Evolutionary conservation across 192 early-diverging fungal species (phyloP), one percentile per base, ranked within the genome.

Genomic region (Spizellomyces sp.): DNA sequence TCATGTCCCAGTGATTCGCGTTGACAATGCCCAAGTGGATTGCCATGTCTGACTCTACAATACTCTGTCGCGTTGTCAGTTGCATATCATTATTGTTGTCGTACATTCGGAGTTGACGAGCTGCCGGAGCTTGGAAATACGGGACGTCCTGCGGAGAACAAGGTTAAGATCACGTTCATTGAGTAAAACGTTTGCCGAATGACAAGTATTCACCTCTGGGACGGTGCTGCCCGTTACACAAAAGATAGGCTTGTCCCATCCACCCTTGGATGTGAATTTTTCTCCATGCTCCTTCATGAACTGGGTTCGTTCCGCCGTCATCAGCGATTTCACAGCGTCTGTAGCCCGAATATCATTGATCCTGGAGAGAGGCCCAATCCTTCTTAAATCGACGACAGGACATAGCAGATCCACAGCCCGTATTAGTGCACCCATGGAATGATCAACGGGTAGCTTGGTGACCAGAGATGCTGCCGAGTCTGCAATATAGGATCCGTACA

Each of bases 1-100:
- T 41, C 59, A 61, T 61, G 59, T 61, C 59, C 59, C 59, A 61
- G 59, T 61, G 59, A 41, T 61, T 61, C 5, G 59, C 59, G 36
- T 61, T 61, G 15, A 61, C 59, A 14, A 61, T 42, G 17, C 17
- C 59, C 15, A 61, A 41, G 42, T 61, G 59, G 36, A 61, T 61
- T 0, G 59, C 15, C 36, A 61, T 15, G 15, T 15, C 17, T 17
- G 59, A 61, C 15, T 15, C 59, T 4, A 61, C 22, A 14, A 61
- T 3, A 41, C 22, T 42, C 9, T 61, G 59, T 41, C 36, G 17
- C 59, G 59, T 61, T 5, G 36, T 41, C 59, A 61, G 59, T 41
- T 61, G 59, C 59, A 61, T 61, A 14, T 61, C 59, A 42, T 61
- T 61, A 42, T 61, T 61, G 14, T 5, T 15, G 42, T 41, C 59